Evolutionary conservation across 768 basidiomycete genomes (phyloP), one percentile per base, ranked within the genome.

Genomic region (Megacollybia marginata): DNA sequence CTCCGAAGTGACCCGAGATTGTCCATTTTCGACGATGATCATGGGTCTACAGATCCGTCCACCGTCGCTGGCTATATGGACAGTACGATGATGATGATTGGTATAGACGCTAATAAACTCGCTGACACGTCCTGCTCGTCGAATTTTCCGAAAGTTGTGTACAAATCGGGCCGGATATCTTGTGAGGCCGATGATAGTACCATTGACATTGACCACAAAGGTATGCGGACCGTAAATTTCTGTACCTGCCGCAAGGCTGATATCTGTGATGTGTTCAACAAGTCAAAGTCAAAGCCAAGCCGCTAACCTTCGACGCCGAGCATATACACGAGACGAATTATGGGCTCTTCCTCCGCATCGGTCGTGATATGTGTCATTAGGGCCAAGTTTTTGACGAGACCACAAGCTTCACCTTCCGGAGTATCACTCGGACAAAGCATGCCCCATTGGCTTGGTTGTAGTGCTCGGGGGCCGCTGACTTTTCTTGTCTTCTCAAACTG

Each of bases 301-400:
- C 23, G 59, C 75, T 48, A 51, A 88, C 92, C 93, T 80, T 99
- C 94, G 15, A 98, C 89, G 28, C 96, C 96, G n/a, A 98, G 80
- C 82, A 96, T 85, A 66, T 86, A 94, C 5, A 90, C 84, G 33
- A 97, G 71, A 51, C 85, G 80, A 55, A 91, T 81, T 48, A 99
- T 88, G 1, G 95, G 94, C 52, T 85, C 90, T 65, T 99, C 96
- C 53, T 95, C 93, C 31, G 93, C 95, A 65, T 98, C 96, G 38
- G 96, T 98, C 9, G 96, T 99, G 64, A 99, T 98, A 67, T 99
- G 95, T 3, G 96, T 98, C 96, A 99, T 99, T 13, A 99, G 73
- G 3, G 96, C 96, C 54, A 99, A 70, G 68, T 99, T 99, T 73
- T 99, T 99, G 43, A 99, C 96, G 51, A 99, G 71, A 20, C 96